Conservation (phyloP, 2,329 filamentous ascomycete species). For the Colletotrichum cuscutae region DNA sequence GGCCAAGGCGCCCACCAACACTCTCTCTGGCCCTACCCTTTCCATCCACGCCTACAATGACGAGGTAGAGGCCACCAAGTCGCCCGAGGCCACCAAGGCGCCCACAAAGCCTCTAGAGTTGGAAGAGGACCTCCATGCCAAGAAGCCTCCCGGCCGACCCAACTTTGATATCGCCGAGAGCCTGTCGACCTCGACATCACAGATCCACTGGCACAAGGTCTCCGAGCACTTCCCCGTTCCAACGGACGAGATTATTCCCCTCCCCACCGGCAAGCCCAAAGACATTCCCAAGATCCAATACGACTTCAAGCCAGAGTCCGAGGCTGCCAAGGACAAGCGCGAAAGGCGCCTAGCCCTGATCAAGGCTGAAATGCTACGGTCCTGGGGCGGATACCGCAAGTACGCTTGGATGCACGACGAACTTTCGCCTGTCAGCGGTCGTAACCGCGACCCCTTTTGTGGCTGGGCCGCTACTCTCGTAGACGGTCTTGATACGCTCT, state of each 20-base stretch:
- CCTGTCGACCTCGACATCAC: slow-evolving; percentile 15
- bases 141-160: slow-evolving; percentile 39
- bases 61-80: slow-evolving; percentile 7
- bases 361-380: slow-evolving; percentile 78
- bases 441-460: slow-evolving; percentile 83
- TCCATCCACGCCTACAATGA: slow-evolving; percentile 22
- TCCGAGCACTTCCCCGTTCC: slow-evolving; percentile 83
- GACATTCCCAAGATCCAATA: slow-evolving; percentile 82
- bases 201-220: slow-evolving; percentile 78
- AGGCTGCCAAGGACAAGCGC: slow-evolving; percentile 69
- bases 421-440: slow-evolving; percentile 76
- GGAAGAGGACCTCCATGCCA: slow-evolving; percentile 24
- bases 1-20: slow-evolving; percentile 23
- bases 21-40: slow-evolving; percentile 14
- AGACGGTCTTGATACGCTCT: slow-evolving; percentile 84
- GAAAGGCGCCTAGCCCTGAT: slow-evolving; percentile 73
- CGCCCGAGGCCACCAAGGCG: slow-evolving; percentile 23
- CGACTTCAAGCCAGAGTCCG: slow-evolving; percentile 74
- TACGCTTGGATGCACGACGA: slow-evolving; percentile 91
- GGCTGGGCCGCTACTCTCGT: slow-evolving; percentile 91
- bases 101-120: slow-evolving; percentile 8
- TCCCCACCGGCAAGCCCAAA: slow-evolving; percentile 79
- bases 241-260: slow-evolving; percentile 73
- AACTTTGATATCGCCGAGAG: slow-evolving; percentile 37
- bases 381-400: slow-evolving; percentile 85